Percentiles rank a stretch among this genome's conserved stretches.
These are phyloP conservation scores for Aegilops speltoides DNA, from an alignment of 176 grass and related monocot species.

Conservation along the genomic window DNA sequence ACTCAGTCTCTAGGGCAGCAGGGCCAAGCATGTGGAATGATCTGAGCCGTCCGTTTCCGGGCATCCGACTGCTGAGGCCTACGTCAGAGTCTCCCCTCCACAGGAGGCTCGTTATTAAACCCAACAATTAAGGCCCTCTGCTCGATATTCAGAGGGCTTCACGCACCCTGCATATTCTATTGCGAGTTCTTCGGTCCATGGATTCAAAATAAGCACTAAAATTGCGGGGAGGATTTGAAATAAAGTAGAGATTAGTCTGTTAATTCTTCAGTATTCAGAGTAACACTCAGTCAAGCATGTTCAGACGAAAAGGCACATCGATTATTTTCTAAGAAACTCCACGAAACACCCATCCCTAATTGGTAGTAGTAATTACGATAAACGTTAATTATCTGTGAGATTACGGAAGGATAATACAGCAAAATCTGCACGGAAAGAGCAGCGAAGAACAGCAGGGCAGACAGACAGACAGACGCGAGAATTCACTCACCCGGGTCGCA, in stretches of 20 bases:
- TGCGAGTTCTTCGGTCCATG: not conserved
- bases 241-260: not conserved
- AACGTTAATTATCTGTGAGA: not conserved
- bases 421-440: not conserved
- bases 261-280: not conserved
- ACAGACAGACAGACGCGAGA: not conserved
- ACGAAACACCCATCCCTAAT: not conserved
- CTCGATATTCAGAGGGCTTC: not conserved
- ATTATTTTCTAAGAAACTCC: not conserved
- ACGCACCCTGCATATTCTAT: not conserved
- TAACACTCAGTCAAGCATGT: not conserved
- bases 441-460: not conserved
- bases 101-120: constrained; percentile 10
- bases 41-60: constrained; percentile 16
- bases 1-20: not conserved
- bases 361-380: not conserved
- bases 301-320: not conserved
- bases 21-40: not conserved
- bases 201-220: constrained; percentile 15
- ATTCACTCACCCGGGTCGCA: constrained; percentile 91
- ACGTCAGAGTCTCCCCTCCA: not conserved
- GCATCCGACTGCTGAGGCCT: not conserved
- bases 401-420: not conserved
- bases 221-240: not conserved
- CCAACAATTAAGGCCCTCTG: not conserved